These are phyloP conservation scores for Kwoniella dendrophila DNA, from an alignment of 768 basidiomycete genomes.

Conservation along the genomic window DNA sequence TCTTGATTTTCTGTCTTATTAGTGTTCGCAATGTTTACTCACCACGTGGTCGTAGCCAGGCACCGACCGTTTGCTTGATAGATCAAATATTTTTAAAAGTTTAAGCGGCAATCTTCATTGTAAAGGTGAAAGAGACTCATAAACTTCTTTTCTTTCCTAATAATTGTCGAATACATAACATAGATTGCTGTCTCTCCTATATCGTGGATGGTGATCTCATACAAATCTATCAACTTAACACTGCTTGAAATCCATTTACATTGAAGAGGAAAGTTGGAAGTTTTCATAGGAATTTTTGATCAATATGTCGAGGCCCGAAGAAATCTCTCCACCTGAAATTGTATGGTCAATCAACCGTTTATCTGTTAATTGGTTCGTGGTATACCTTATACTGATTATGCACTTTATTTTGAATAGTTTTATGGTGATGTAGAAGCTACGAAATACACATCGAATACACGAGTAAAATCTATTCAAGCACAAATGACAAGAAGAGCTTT, in stretches of 20 bases:
- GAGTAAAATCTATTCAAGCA: slow-evolving; percentile 93
- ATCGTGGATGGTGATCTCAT: too few species aligned
- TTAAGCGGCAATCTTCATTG: slow-evolving; percentile 1
- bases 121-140: background rate
- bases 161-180: too few species aligned
- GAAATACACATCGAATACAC: slow-evolving; percentile 94
- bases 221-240: too few species aligned
- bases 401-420: slow-evolving; percentile 64
- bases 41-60: slow-evolving; percentile 13
- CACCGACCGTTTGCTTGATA: background rate
- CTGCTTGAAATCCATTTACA: too few species aligned
- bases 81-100: slow-evolving; percentile 16
- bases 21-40: slow-evolving; percentile 11
- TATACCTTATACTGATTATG: slow-evolving; percentile 13
- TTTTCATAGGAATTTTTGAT: too few species aligned
- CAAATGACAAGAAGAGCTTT: slow-evolving; percentile 96
- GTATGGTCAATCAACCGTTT: slow-evolving; percentile 60
- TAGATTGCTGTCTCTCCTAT: too few species aligned
- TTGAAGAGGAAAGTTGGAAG: too few species aligned
- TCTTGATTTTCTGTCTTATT: background rate
- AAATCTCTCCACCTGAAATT: slow-evolving; percentile 86
- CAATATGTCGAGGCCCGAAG: slow-evolving; percentile 81
- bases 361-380: background rate
- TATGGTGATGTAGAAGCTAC: slow-evolving; percentile 94
- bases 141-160: slow-evolving; percentile 4